Base-by-base conservation (phyloP, 2,329 filamentous ascomycete genomes). In the Ophiostoma australiae region DNA sequence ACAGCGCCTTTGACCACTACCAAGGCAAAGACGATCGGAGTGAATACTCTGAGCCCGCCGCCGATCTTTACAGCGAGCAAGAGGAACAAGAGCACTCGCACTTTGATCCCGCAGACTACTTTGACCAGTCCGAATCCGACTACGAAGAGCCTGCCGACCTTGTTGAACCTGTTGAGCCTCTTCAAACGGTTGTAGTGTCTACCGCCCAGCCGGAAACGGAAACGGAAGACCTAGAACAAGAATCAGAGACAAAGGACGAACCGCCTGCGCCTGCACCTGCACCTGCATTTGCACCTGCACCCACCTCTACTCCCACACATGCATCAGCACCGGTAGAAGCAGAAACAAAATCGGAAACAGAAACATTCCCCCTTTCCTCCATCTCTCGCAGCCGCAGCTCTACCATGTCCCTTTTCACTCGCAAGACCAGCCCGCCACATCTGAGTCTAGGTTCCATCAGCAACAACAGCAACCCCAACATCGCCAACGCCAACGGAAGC, bases 371-470 rank as follows among this genome's bases (percentile, higher is more conserved):
- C 35, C 35, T 44, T 67, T 70, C 70, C 58, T 5, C 65, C 58
- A 65, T 37, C 63, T 67, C 37, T 23, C 39, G 13, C 39, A 39
- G 65, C 66, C 15, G 35, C 66, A 67, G 66, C 33, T 67, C 66
- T 75, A 78, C 79, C 77, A 83, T 85, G 80, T 84, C 84, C 76
- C 80, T 86, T 77, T 81, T 82, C 76, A 78, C 81, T 68, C 81
- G 83, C 65, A 87, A 85, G 77, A 78, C 81, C 68, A 80, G 82
- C 72, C 85, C 84, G 76, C 85, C 83, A 72, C 84, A 87, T 74
- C 81, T 87, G 61, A 83, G 80, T 74, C 81, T 88, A 72, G 81
- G 81, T n/a, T 35, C 67, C 44, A 70, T 70, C 20, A 71, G 65
- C 55, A 72, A 65, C 68, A 72, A 69, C 44, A 70, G 44, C 44